Evolutionary conservation across 139 green algal species (phyloP).

Genomic region (Coelastrella sp.): DNA sequence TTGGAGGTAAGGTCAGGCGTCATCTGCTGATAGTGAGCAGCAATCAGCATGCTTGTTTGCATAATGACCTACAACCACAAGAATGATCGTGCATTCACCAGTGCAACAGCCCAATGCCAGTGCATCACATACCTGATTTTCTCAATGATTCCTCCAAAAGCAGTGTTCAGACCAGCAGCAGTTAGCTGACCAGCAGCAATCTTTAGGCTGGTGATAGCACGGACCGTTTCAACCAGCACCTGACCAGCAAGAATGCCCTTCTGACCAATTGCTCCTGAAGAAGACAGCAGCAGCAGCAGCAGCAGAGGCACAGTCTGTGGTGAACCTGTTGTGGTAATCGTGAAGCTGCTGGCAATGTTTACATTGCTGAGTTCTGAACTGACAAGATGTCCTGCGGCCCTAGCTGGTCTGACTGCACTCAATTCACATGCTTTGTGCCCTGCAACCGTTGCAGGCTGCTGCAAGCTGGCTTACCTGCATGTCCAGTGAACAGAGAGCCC

Average conservation of each 20-base stretch:
- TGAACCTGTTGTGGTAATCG: not conserved
- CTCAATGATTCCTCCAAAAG: not conserved
- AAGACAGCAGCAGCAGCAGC: not conserved
- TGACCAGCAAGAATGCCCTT: not conserved
- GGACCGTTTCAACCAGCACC: slow-evolving; percentile 13
- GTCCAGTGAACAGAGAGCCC: slow-evolving; percentile 9
- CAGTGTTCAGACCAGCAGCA: slow-evolving; percentile 15
- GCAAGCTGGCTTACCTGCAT: not conserved
- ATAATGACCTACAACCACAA: too few species aligned
- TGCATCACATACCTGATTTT: slow-evolving; percentile 47
- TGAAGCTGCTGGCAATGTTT: too few species aligned
- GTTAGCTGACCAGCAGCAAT: slow-evolving; percentile 36
- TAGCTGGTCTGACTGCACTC: too few species aligned
- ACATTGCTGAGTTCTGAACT: too few species aligned
- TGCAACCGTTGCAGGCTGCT: too few species aligned
- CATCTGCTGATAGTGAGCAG: not conserved
- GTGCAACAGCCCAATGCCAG: too few species aligned
- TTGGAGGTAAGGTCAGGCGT: not conserved
- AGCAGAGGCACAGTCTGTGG: not conserved
- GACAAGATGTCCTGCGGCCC: too few species aligned
- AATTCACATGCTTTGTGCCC: too few species aligned
- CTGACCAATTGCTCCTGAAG: not conserved
- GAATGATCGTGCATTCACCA: too few species aligned
- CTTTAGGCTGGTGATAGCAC: slow-evolving; percentile 35
- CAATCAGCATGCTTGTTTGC: not conserved